phyloP scores from a whole-genome alignment of 257 asterid genomes.

The Ilex asprella region DNA sequence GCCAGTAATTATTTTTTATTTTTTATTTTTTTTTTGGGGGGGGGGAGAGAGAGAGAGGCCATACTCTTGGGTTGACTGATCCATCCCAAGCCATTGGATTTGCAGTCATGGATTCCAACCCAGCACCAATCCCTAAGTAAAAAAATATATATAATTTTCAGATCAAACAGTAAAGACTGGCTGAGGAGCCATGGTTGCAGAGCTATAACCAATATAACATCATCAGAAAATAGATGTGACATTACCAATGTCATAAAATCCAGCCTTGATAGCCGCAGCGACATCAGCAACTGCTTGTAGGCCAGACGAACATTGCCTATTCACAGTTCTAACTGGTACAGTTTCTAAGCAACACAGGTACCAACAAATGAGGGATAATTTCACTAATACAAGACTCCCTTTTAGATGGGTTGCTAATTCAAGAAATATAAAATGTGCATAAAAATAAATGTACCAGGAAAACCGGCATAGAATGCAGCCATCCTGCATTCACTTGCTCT shows the following conservation, averaged over 20 bases:
- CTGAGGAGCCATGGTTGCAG: not conserved
- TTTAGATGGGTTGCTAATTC: no score
- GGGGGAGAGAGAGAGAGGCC: no score
- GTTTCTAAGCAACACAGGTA: constrained; percentile 43
- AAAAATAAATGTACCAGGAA: constrained; percentile 53
- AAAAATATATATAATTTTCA: not conserved
- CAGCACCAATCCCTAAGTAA: constrained; percentile 88
- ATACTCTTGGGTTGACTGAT: constrained; percentile 89
- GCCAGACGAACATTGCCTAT: constrained; percentile 98
- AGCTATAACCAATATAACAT: not conserved
- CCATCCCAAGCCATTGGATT: constrained; percentile 96
- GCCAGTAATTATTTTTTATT: no score
- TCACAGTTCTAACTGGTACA: constrained; percentile 94
- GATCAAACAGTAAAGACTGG: not conserved
- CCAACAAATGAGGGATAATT: no score
- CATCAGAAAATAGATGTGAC: not conserved
- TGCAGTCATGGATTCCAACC: constrained; percentile 86
- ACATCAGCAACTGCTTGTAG: constrained; percentile 99
- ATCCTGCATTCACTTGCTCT: constrained; percentile 98
- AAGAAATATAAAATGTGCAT: no score
- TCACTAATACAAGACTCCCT: no score
- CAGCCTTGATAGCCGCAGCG: constrained; percentile 98
- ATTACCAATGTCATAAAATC: constrained; percentile 90
- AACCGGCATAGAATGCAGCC: constrained; percentile 99
- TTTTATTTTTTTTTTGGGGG: no score